phyloP scores from a whole-genome alignment of 2,329 filamentous ascomycete genomes.

The Zasmidium cellare region DNA sequence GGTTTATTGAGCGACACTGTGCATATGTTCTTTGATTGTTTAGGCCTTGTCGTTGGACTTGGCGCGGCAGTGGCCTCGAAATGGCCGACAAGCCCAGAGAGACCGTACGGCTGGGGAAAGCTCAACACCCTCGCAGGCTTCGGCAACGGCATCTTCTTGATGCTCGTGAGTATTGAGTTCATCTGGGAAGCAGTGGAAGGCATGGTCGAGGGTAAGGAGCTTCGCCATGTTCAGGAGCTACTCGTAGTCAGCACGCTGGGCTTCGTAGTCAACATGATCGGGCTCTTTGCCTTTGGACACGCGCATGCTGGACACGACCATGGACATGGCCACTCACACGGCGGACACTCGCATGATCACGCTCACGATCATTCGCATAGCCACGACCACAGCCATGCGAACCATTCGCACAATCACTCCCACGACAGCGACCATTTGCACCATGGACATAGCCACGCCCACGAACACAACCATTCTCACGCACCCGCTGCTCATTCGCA shows the following conservation, averaged over 20 bases:
- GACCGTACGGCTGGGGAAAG: constrained; percentile 95
- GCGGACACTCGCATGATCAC: constrained; percentile 27
- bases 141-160: constrained; percentile 90
- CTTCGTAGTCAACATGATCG: constrained; percentile 85
- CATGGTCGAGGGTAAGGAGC: constrained; percentile 77
- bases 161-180: constrained; percentile 95
- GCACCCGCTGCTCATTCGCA: constrained; percentile 15
- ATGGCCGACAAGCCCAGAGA: constrained; percentile 85
- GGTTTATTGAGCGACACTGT: constrained; percentile 97
- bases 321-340: constrained; percentile 55
- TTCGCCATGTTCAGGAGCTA: constrained; percentile 81
- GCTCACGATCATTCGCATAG: constrained; percentile 38
- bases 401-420: constrained; percentile 35
- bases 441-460: constrained; percentile 26
- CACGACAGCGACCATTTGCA: constrained; percentile 50
- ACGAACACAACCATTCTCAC: constrained; percentile 15
- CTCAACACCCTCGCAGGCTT: constrained; percentile 96
- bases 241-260: constrained; percentile 86
- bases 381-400: too few species aligned
- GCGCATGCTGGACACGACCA: constrained; percentile 50
- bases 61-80: constrained; percentile 94
- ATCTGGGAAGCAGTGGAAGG: constrained; percentile 91
- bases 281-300: constrained; percentile 78
- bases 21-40: constrained; percentile 99
- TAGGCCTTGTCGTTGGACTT: constrained; percentile 85